These are phyloP conservation scores for Aspergillus luchuensis DNA, from an alignment of 2,329 filamentous ascomycete species.

Conservation along the genomic window DNA sequence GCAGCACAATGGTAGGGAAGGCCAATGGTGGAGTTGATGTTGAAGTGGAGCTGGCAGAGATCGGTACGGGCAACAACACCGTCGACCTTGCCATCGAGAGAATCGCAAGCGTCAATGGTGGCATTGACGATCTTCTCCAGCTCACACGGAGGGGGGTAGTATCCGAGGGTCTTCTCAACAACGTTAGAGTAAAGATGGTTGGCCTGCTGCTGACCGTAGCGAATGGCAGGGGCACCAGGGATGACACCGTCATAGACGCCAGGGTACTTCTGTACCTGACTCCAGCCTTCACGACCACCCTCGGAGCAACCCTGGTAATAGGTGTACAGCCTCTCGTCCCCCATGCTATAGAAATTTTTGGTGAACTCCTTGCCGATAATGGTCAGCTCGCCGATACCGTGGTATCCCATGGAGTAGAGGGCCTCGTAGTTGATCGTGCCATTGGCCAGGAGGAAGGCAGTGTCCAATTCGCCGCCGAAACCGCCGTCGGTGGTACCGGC, in stretches of 20 bases:
- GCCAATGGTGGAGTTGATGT: constrained; percentile 52
- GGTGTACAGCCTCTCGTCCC: constrained; percentile 35
- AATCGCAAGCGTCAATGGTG: constrained; percentile 58
- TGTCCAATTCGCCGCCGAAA: constrained; percentile 43
- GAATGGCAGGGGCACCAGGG: constrained; percentile 51
- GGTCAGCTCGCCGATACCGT: constrained; percentile 56
- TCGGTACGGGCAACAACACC: constrained; percentile 56
- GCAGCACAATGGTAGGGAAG: constrained; percentile 48
- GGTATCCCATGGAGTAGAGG: constrained; percentile 45
- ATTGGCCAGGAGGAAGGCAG: constrained; percentile 44
- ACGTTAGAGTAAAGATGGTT: constrained; percentile 43
- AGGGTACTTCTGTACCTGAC: constrained; percentile 54
- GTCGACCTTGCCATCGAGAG: constrained; percentile 57
- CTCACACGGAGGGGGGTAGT: constrained; percentile 45
- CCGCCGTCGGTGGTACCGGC: constrained; percentile 48
- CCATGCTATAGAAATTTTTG: constrained; percentile 43
- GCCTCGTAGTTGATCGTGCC: constrained; percentile 45
- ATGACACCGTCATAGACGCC: constrained; percentile 52
- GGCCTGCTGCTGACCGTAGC: constrained; percentile 48
- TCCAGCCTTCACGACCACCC: constrained; percentile 56
- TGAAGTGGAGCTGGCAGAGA: constrained; percentile 51
- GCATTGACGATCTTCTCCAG: constrained; percentile 48
- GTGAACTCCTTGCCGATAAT: constrained; percentile 49
- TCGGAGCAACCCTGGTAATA: constrained; percentile 61
- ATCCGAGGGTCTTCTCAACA: constrained; percentile 45